Base-by-base conservation (phyloP, 441 rosid genomes). In the Corymbia calophylla region DNA sequence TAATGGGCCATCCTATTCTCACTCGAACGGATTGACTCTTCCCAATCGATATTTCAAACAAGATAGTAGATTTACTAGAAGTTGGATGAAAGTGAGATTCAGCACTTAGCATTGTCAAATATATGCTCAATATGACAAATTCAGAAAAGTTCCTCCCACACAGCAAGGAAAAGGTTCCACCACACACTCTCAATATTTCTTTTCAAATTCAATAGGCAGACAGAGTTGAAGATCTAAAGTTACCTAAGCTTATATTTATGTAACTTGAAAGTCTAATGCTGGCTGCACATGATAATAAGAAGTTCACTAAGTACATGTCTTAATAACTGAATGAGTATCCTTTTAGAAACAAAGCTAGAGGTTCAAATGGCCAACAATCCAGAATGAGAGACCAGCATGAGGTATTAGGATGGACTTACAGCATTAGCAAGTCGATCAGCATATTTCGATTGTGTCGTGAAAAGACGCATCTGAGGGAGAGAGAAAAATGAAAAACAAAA, bases 361-460 rank as follows among this genome's bases (percentile, higher is more conserved):
- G 86, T 21, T 19, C 47, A 35, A 87, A 88, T 18, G 27, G 68
- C 32, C 58, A 27, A 58, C 51, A 87, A 70, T 87, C 31, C 86
- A 53, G 73, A 86, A 81, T 27, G n/a, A 44, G 29, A 84, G 39
- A 89, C 88, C 60, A 77, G 51, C 56, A 48, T 13, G 12, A 86
- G 23, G 53, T 27, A 81, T 51, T 51, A 27, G 68, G 56, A 81
- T 10, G 56, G 32, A 92, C 97, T 55, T 90, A 97, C 99, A 86
- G 98, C 99, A 70, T 95, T 89, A 62, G 96, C 95, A 53, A 98
- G 94, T 87, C 98, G 98, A 94, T 96, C 99, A 5, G 98, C 96
- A 66, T 95, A 97, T 91, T 96, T 92, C 2, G 99, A 95, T 90
- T 98, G 99, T 39, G 99, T 95, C 21, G 95, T 91, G 89, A 97